phyloP scores from a whole-genome alignment of 345 rosid genomes.

The Euphorbia tirucalli region DNA sequence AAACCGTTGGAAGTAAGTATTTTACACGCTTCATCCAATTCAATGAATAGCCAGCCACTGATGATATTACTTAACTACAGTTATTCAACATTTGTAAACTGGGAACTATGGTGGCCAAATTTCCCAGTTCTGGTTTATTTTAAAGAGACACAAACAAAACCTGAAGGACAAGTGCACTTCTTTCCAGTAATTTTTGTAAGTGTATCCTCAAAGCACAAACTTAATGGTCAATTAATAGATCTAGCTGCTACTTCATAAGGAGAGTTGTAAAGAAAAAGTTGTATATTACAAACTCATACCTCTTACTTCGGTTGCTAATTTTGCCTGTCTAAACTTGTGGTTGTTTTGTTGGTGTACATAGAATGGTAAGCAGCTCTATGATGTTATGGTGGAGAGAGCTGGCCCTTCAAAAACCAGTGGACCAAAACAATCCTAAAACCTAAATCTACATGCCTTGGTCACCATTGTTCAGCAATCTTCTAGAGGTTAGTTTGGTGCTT shows the following conservation, averaged over 20 bases:
- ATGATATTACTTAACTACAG: conserved; percentile 27
- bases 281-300: too few relatives aligned
- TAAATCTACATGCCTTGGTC: background rate
- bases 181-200: conserved; percentile 79
- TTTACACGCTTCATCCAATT: background rate
- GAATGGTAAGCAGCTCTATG: conserved; percentile 70
- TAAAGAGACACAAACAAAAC: conserved; percentile 72
- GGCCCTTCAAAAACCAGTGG: conserved; percentile 65
- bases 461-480: too few relatives aligned
- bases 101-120: conserved; percentile 89
- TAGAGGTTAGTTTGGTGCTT: too few relatives aligned
- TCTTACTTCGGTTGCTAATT: too few relatives aligned
- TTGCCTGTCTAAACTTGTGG: too few relatives aligned
- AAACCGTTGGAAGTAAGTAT: conserved; percentile 75
- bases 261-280: too few relatives aligned
- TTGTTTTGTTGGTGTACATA: conserved; percentile 17
- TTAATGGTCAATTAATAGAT: background rate
- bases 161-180: conserved; percentile 84
- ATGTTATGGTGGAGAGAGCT: conserved; percentile 75
- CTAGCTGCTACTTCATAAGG: too few relatives aligned
- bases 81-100: conserved; percentile 68
- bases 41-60: background rate
- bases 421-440: conserved; percentile 36
- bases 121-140: conserved; percentile 72
- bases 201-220: conserved; percentile 9